Percentiles rank a stretch among this genome's conserved stretches.
Conservation (phyloP, 805 yeast genomes). For the Metschnikowia koreensis region DNA sequence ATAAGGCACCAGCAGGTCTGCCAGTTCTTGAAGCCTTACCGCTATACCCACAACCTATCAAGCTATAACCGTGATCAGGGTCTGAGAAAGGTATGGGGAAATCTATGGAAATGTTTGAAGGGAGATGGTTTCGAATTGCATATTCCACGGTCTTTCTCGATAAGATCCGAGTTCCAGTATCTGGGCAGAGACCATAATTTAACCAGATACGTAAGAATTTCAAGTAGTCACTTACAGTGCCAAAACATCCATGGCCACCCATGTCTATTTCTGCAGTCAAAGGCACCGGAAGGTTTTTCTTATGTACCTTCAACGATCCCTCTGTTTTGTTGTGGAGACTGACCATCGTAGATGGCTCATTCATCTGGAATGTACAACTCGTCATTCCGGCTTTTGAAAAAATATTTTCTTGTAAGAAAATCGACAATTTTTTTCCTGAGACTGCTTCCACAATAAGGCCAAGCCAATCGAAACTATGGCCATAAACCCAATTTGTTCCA, state of each 20-base stretch:
- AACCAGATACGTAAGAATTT: constrained; percentile 38
- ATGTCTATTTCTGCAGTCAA: constrained; percentile 28
- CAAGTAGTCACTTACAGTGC: constrained; percentile 37
- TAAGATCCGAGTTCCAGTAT: constrained; percentile 31
- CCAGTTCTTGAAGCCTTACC: constrained; percentile 30
- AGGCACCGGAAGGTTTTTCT: constrained; percentile 11
- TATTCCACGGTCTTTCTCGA: constrained; percentile 27
- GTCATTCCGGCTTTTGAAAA: constrained; percentile 38
- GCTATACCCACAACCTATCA: constrained; percentile 32
- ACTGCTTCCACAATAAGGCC: constrained; percentile 37
- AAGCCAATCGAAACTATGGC: constrained; percentile 38
- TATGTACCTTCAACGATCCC: constrained; percentile 3
- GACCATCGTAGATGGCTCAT: constrained; percentile 6
- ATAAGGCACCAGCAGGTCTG: constrained; percentile 33
- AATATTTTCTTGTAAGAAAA: constrained; percentile 28
- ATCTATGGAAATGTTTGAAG: constrained; percentile 20
- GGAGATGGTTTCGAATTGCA: constrained; percentile 34
- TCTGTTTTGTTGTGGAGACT: constrained; percentile 7
- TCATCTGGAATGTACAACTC: constrained; percentile 18
- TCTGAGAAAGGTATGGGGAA: constrained; percentile 20
- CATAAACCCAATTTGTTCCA: constrained; percentile 38
- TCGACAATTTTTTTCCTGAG: constrained; percentile 32
- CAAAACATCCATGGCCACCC: constrained; percentile 46
- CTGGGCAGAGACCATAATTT: constrained; percentile 42
- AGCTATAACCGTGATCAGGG: constrained; percentile 30